Evolutionary conservation across 129 eudicot genomes (phyloP), one percentile per base, ranked within the genome.

Genomic region (Chrysanthemum lavandulifolium): DNA sequence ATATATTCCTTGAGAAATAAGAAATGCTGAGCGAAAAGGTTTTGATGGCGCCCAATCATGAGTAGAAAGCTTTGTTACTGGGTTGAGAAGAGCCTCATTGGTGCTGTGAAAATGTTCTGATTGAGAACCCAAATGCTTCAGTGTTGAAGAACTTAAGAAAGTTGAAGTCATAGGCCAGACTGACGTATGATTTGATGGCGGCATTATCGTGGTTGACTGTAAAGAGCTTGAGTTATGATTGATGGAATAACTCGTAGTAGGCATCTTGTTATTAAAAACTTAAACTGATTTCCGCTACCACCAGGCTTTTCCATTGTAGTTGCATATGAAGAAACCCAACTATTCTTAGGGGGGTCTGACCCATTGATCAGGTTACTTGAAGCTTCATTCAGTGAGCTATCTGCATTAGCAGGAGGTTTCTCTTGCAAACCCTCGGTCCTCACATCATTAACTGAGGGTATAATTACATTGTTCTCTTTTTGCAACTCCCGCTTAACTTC

Each of bases 41-140:
- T 61, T 79, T 76, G 97, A 88, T 64, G 87, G 97, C 68, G 86
- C 95, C 99, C 99, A 95, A 29, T 85, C 71, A 61, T 69, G 68
- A 16, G 69, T 61, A 61, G 82, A 76, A 29, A 72, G 27, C 49
- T 73, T 82, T 13, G 86, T 62, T 66, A 54, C 27, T 21, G 72
- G 57, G 43, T 21, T 36, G 40, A 13, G 18, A 61, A 15, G 45
- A 61, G 25, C 45, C 45, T 71, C 74, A 9, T 73, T 71, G 36
- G 36, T 29, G 51, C 60, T 45, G 67, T 67, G 67, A 13, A 56
- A 69, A 79, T 65, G 65, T 57, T 67, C 82, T 49, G 88, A 78
- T 76, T 82, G 83, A 67, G 79, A 84, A 63, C 72, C 79, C 61
- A 82, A 73, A 75, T 86, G 47, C 47, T 40, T 40, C 47, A 40